These are phyloP conservation scores for Diaporthe sp. DNA, from an alignment of 2,329 filamentous ascomycete species.

Conservation along the genomic window DNA sequence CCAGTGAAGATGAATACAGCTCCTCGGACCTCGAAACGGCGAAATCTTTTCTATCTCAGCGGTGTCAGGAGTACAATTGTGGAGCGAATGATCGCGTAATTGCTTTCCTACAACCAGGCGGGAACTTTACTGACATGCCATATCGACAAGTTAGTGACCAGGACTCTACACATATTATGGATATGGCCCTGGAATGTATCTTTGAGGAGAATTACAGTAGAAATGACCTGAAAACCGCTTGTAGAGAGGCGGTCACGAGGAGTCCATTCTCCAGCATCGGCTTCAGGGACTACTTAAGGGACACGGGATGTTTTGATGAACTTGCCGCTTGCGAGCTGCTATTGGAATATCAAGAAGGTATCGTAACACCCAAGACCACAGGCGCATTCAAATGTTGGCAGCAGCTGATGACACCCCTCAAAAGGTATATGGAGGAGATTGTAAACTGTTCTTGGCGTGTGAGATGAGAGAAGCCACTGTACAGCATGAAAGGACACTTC, in stretches of 20 bases:
- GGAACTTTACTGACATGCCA: background rate
- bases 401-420: background rate
- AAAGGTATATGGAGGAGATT: no score
- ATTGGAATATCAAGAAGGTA: background rate
- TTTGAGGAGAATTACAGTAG: accelerated
- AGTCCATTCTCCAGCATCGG: background rate
- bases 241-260: background rate
- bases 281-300: background rate
- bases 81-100: background rate
- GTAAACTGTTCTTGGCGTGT: background rate
- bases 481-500: background rate
- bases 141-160: background rate
- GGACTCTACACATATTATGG: background rate
- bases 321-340: background rate
- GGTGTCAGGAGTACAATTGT: background rate
- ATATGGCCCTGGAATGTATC: background rate
- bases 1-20: background rate
- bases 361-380: accelerated
- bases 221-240: background rate
- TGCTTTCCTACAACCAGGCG: background rate
- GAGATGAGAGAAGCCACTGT: background rate
- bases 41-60: background rate
- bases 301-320: background rate
- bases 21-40: background rate
- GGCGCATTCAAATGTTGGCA: background rate